These are phyloP conservation scores for Fusarium kyushuense DNA, from an alignment of 2,329 filamentous ascomycete genomes.

Conservation along the genomic window DNA sequence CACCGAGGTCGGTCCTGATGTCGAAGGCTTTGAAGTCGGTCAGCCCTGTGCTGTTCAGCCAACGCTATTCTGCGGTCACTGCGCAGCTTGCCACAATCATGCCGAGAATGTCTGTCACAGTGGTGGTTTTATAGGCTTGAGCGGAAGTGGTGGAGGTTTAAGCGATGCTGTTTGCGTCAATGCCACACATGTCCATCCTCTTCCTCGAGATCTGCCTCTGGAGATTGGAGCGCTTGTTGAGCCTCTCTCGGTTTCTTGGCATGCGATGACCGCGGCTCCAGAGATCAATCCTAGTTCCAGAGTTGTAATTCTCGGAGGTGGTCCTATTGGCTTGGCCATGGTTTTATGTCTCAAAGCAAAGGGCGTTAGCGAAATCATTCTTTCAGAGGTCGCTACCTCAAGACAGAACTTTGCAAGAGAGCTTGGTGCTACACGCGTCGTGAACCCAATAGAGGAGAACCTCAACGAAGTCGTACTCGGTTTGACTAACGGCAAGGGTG, in stretches of 20 bases:
- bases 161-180: conserved; percentile 66
- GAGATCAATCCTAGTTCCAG: conserved; percentile 57
- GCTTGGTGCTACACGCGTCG: conserved; percentile 60
- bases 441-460: conserved; percentile 58
- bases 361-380: conserved; percentile 62
- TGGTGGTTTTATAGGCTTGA: conserved; percentile 51
- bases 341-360: conserved; percentile 59
- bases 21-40: conserved; percentile 62
- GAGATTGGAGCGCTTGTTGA: conserved; percentile 67
- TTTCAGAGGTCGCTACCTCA: conserved; percentile 59
- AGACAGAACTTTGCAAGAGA: conserved; percentile 57
- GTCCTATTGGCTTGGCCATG: conserved; percentile 63
- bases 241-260: conserved; percentile 62
- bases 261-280: conserved; percentile 59
- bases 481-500: conserved; percentile 63
- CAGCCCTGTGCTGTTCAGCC: conserved; percentile 71
- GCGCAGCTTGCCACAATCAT: conserved; percentile 65
- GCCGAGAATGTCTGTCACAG: conserved; percentile 69
- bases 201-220: conserved; percentile 63
- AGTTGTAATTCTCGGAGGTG: conserved; percentile 63
- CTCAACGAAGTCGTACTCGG: conserved; percentile 59
- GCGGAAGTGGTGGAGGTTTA: conserved; percentile 65
- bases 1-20: conserved; percentile 66
- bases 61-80: conserved; percentile 68
- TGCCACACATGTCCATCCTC: conserved; percentile 59